Evolutionary conservation across 2,329 filamentous ascomycete species (phyloP).

Genomic region (Scleromitrula shiraiana): DNA sequence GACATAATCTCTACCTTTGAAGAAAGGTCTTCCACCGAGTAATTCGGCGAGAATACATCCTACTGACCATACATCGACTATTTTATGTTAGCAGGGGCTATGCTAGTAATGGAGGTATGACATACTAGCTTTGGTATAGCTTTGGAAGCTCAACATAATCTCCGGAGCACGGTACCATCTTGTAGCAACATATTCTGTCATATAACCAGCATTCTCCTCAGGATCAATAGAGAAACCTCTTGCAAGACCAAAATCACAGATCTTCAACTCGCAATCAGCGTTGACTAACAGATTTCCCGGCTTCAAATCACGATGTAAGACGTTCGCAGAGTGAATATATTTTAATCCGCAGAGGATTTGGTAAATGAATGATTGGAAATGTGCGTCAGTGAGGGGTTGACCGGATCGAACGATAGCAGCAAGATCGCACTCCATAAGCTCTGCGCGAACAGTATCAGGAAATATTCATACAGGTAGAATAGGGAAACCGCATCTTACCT

Average conservation of each 20-base stretch:
- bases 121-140: conserved; percentile 99
- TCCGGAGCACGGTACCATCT: conserved; percentile 98
- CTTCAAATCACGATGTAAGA: conserved; percentile 93
- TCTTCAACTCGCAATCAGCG: conserved; percentile 98
- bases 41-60: conserved; percentile 96
- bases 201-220: conserved; percentile 97
- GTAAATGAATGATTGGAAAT: conserved; percentile 99
- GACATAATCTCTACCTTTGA: conserved; percentile 98
- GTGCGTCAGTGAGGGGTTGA: conserved; percentile 92
- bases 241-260: conserved; percentile 94
- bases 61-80: conserved; percentile 98
- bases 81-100: conserved; percentile 11
- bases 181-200: conserved; percentile 98
- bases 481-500: conserved; percentile 45
- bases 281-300: conserved; percentile 96
- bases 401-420: conserved; percentile 97
- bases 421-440: conserved; percentile 98
- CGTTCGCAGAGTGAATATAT: conserved; percentile 98
- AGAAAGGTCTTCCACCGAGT: conserved; percentile 92
- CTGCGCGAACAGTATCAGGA: conserved; percentile 39
- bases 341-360: conserved; percentile 98
- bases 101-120: conserved; percentile 31
- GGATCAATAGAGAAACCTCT: conserved; percentile 95
- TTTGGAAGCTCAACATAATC: conserved; percentile 99
- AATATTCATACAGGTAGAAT: background rate